phyloP scores from a whole-genome alignment of 352 stramenopile species.

The Phytophthora citricola region DNA sequence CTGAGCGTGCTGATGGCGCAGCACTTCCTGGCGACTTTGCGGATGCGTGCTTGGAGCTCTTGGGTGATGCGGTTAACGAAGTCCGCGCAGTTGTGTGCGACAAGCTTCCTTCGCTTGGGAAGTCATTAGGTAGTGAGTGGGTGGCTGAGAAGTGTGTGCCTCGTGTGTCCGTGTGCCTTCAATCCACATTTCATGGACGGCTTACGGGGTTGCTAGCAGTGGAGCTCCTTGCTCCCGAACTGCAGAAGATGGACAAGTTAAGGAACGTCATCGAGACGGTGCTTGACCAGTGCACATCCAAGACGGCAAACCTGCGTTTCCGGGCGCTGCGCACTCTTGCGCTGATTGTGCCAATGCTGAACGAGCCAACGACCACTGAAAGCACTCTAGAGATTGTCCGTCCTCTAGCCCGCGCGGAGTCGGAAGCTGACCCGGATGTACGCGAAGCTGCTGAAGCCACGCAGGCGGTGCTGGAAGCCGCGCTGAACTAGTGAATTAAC shows the following conservation, averaged over 20 bases:
- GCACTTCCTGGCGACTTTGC: constrained; percentile 73
- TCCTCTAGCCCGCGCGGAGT: constrained; percentile 61
- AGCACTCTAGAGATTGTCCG: constrained; percentile 82
- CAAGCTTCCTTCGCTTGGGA: constrained; percentile 69
- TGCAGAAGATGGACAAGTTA: constrained; percentile 77
- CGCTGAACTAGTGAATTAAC: constrained; percentile 49
- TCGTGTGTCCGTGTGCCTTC: constrained; percentile 64
- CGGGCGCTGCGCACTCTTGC: constrained; percentile 75
- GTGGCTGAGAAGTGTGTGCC: constrained; percentile 72
- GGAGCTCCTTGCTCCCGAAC: constrained; percentile 63
- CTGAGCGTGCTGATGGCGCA: constrained; percentile 65
- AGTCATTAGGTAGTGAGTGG: constrained; percentile 82
- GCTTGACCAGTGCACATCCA: constrained; percentile 78
- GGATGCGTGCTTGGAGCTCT: constrained; percentile 70
- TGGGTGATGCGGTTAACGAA: constrained; percentile 75
- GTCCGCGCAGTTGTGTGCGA: constrained; percentile 71
- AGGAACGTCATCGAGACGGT: constrained; percentile 69
- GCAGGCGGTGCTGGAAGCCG: constrained; percentile 55
- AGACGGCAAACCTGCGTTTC: constrained; percentile 85
- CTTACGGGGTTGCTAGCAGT: constrained; percentile 76
- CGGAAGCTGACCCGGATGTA: constrained; percentile 77
- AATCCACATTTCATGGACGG: constrained; percentile 76
- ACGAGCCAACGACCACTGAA: constrained; percentile 68
- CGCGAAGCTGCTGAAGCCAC: constrained; percentile 75
- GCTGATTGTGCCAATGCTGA: constrained; percentile 70